These are phyloP conservation scores for Musa itinerans DNA, from an alignment of 176 grass and related monocot genomes.

Conservation along the genomic window DNA sequence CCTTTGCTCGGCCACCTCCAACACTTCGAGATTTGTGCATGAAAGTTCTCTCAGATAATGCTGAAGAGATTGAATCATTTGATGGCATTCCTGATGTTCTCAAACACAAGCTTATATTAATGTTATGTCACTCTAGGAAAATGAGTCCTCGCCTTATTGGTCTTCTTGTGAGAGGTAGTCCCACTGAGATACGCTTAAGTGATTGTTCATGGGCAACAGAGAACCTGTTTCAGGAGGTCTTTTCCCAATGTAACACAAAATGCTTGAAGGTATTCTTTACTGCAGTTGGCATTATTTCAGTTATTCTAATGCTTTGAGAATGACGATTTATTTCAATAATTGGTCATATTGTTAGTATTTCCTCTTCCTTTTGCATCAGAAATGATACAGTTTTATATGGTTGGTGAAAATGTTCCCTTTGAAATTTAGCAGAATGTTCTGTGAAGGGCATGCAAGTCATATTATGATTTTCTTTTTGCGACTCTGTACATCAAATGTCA, in stretches of 20 bases:
- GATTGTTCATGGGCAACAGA: constrained; percentile 91
- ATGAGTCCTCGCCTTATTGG: constrained; percentile 61
- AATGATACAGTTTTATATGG: neutral
- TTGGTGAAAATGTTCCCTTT: neutral
- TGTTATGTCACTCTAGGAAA: constrained; percentile 63
- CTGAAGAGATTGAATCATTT: constrained; percentile 78
- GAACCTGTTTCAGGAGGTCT: constrained; percentile 47
- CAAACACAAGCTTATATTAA: constrained; percentile 45
- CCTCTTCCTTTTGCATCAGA: neutral
- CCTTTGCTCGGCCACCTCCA: constrained; percentile 6
- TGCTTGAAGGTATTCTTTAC: constrained; percentile 46
- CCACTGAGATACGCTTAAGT: constrained; percentile 38
- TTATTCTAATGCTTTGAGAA: neutral
- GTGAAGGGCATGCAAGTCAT: neutral
- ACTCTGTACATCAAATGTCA: neutral
- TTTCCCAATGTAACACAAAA: constrained; percentile 41
- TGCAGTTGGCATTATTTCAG: neutral
- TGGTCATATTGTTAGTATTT: neutral
- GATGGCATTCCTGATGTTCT: constrained; percentile 59
- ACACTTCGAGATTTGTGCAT: constrained; percentile 53
- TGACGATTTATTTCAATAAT: neutral
- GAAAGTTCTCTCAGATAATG: constrained; percentile 42
- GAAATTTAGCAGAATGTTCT: neutral
- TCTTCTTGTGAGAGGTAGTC: constrained; percentile 40
- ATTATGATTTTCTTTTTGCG: neutral